phyloP scores from a whole-genome alignment of 352 stramenopile genomes.

The Globisporangium cylindrosporum region DNA sequence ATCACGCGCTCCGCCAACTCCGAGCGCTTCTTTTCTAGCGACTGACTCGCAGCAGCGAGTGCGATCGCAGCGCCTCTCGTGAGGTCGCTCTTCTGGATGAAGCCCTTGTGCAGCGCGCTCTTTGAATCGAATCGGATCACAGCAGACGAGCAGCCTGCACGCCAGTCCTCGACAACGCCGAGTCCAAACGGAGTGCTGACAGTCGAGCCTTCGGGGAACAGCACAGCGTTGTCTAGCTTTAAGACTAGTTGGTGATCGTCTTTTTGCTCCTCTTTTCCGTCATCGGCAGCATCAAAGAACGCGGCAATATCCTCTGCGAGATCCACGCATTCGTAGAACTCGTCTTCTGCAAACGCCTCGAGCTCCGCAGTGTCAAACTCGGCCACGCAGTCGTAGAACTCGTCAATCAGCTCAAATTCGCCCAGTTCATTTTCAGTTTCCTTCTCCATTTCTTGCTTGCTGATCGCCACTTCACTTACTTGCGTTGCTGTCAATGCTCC shows the following conservation, averaged over 20 bases:
- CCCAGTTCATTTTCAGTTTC: background rate
- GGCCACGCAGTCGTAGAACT: constrained; percentile 79
- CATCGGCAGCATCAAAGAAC: constrained; percentile 32
- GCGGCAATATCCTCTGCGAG: constrained; percentile 50
- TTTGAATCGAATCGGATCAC: constrained; percentile 35
- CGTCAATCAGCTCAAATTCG: constrained; percentile 55
- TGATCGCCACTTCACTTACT: background rate
- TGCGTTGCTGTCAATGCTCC: background rate
- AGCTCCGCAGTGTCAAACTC: constrained; percentile 53
- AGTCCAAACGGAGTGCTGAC: constrained; percentile 71
- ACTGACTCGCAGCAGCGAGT: constrained; percentile 30
- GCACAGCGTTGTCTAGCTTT: constrained; percentile 1
- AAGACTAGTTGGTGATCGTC: background rate
- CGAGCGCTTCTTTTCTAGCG: constrained; percentile 54
- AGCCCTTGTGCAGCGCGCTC: constrained; percentile 30
- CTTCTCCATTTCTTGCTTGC: background rate
- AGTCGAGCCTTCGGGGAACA: constrained; percentile 58
- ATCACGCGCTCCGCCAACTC: constrained; percentile 64
- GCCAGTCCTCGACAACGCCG: constrained; percentile 53
- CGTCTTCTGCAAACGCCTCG: constrained; percentile 73
- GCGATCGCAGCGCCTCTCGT: constrained; percentile 50
- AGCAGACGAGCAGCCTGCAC: constrained; percentile 29
- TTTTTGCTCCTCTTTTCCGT: constrained; percentile 20
- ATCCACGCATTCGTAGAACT: constrained; percentile 85
- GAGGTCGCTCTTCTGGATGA: constrained; percentile 67